Base-by-base conservation (phyloP, 345 rosid genomes). In the Bruguiera sexangula region DNA sequence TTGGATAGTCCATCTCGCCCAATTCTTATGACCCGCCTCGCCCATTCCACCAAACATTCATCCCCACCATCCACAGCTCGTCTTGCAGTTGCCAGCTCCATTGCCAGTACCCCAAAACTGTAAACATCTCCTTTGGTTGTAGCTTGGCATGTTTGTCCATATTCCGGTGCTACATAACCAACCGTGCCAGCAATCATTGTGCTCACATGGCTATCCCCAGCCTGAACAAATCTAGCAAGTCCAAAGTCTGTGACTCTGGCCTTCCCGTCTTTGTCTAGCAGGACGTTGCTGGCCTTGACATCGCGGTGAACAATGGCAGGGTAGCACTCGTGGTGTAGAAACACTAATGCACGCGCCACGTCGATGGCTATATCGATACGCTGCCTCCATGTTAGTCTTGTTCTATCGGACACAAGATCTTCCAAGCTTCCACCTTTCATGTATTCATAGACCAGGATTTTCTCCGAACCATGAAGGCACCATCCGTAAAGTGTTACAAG, bases 101-200 rank as follows among this genome's bases (percentile, higher is more conserved):
- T 91, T 18, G 78, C 72, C 72, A 94, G 52, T 4, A 94, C 93
- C 6, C 98, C 98, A 29, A 82, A 94, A 59, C 98, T 94, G 63
- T 91, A 94, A 60, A 94, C 98, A 54, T 94, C 98, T 4, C 98
- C 98, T 72, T 89, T 91, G 6, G 93, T 89, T 4, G 98, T 94
- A 5, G 97, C 97, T 27, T 85, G 88, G 91, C 96, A 94, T 10
- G 94, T 91, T 71, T 91, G 98, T 37, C 98, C 95, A 31, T 94
- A 94, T 78, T 94, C 97, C 0, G 98, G 98, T 30, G 97, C 98
- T 26, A 94, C 97, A 60, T 94, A 94, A 3, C 98, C 97, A 0
- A 94, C 67, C 2, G 98, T 94, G 20, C 98, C 98, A 0, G 98
- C 98, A 29, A 91, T 87, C 81, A 80, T 85, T 1, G 97, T 91